A percentile compares a stretch with the other conserved stretches of the same genome.
phyloP scores from a whole-genome alignment of 176 grass and related monocot species.

The barley (Hordeum vulgare) region MorexV3_pseudomolecules_assembly NC_058522.1:59391105-59391604 shows the following conservation, averaged over 20 bases:
- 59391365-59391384: neutral
- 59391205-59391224: constrained; percentile 29
- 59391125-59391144: constrained; percentile 18
- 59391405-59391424: neutral
- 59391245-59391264: constrained; percentile 55
- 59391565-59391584: neutral
- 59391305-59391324: neutral
- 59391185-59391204: constrained; percentile 25
- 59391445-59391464: constrained; percentile 13
- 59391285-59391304: neutral
- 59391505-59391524: neutral
- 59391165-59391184: constrained; percentile 30
- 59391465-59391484: neutral
- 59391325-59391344: constrained; percentile 1
- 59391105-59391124: constrained; percentile 14
- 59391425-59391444: constrained; percentile 13
- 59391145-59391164: constrained; percentile 73
- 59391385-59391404: neutral
- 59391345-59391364: constrained; percentile 1
- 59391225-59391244: constrained; percentile 36
- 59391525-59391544: neutral
- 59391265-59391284: constrained; percentile 52
- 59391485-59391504: neutral
- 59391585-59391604: neutral
- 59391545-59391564: constrained; percentile 6